Conservation (phyloP, 2,329 filamentous ascomycete genomes). For the Aspergillus terreus region DNA sequence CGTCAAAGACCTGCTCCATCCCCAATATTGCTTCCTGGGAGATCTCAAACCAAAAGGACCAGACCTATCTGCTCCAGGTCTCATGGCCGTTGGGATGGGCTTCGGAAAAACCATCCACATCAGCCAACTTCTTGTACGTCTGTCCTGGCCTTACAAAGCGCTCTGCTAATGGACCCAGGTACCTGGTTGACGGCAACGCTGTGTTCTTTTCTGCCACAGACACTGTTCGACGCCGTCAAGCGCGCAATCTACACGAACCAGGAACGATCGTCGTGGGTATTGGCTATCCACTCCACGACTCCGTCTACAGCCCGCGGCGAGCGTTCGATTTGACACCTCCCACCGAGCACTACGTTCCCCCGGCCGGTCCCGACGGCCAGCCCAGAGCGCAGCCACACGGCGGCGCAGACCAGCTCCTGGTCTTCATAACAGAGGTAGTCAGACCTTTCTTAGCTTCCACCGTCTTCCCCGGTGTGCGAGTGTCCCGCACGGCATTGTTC, state of each 20-base stretch:
- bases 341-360: slow-evolving; percentile 16
- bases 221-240: slow-evolving; percentile 16
- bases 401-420: slow-evolving; percentile 45
- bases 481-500: slow-evolving; percentile 43
- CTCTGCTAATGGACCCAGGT: slow-evolving; percentile 10
- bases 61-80: slow-evolving; percentile 20
- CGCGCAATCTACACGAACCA: slow-evolving; percentile 10
- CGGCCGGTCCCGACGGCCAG: slow-evolving; percentile 22
- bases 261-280: slow-evolving; percentile 23
- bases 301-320: slow-evolving; percentile 20
- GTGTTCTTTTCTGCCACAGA: slow-evolving; percentile 25
- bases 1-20: not conserved
- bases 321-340: slow-evolving; percentile 20
- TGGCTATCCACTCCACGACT: slow-evolving; percentile 19
- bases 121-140: slow-evolving; percentile 18
- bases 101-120: slow-evolving; percentile 1
- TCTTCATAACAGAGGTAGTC: slow-evolving; percentile 39
- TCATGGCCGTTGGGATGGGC: slow-evolving; percentile 25
- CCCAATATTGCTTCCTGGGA: slow-evolving; percentile 14
- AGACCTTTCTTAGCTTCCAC: slow-evolving; percentile 28
- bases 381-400: slow-evolving; percentile 26
- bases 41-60: slow-evolving; percentile 2
- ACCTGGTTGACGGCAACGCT: slow-evolving; percentile 28
- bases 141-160: too few species aligned
- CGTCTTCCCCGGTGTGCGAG: slow-evolving; percentile 28